Percentiles rank a stretch among this genome's conserved stretches.
Evolutionary conservation across 2,329 filamentous ascomycete genomes (phyloP).

Genomic region (Neonectria neomacrospora): DNA sequence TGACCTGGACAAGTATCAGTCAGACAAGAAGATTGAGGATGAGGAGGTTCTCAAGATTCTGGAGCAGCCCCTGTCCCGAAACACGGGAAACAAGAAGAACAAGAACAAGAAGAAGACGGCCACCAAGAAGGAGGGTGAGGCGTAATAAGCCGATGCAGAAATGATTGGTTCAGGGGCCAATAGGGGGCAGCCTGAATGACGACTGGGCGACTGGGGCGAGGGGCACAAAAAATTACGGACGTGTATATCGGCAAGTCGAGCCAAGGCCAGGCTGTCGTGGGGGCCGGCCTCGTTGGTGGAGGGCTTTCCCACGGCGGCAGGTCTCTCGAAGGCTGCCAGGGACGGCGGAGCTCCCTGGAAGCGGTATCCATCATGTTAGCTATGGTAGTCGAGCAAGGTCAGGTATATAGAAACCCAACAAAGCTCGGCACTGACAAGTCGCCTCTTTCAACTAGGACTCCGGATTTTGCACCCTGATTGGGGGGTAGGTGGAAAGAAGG

Average conservation of each 20-base stretch:
- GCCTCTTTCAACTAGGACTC: conserved; percentile 21
- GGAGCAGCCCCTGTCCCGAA: conserved; percentile 85
- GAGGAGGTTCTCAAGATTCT: conserved; percentile 96
- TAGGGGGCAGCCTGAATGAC: conserved; percentile 27
- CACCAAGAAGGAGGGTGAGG: conserved; percentile 58
- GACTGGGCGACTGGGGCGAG: conserved; percentile 22
- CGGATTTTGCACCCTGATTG: not conserved
- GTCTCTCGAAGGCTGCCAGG: conserved; percentile 32
- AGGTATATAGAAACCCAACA: conserved; percentile 42
- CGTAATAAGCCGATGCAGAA: conserved; percentile 37
- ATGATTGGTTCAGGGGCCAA: conserved; percentile 30
- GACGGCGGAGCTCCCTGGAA: conserved; percentile 31
- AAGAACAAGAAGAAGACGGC: conserved; percentile 80
- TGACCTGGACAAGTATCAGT: conserved; percentile 86
- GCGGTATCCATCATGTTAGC: conserved; percentile 32
- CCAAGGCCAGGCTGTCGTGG: conserved; percentile 29
- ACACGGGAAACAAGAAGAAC: conserved; percentile 93
- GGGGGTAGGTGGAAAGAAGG: conserved; percentile 3
- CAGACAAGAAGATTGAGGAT: conserved; percentile 97
- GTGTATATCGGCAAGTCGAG: conserved; percentile 34
- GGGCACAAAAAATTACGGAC: conserved; percentile 28
- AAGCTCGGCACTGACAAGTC: conserved; percentile 40
- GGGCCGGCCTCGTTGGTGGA: conserved; percentile 31
- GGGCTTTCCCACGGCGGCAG: conserved; percentile 23
- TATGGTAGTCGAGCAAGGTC: conserved; percentile 33